Base-by-base conservation (phyloP, 164 flowering plant species). In the Tinospora cordifolia region DNA sequence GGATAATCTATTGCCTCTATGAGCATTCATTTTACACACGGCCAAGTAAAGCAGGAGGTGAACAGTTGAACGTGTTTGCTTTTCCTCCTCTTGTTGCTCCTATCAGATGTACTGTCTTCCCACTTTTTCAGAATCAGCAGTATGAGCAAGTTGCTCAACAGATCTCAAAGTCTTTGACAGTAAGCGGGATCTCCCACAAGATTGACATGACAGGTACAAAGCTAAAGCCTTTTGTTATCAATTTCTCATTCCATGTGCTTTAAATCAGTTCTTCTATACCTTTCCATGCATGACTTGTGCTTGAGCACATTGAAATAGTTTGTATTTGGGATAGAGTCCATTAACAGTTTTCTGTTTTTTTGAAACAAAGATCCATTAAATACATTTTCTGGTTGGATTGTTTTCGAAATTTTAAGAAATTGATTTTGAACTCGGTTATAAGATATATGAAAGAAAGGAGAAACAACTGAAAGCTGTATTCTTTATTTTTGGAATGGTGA, bases 21-120 rank as follows among this genome's bases (percentile, higher is more conserved):
- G 98, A 94, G 83, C 99, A 94, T 72, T 87, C 85, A 30, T 94
- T 90, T 83, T 89, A 89, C 77, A 89, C 73, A 59, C 85, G 99
- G 72, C 82, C 96, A 14, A 92, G 96, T 68, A 89, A 87, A 86
- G 92, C 77, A 59, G 98, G 99, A 22, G 97, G 90, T 78, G 99
- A 86, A 64, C 87, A 86, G 62, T 70, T 86, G 77, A 85, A 88
- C 63, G 90, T 88, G 57, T 88, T 86, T 74, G 73, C 86, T 14
- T 88, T 86, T 72, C 87, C 86, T 19, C 84, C 90, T 38, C 83
- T 84, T 22, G 90, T 88, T 15, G 90, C 92, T 0, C 90, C 92
- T 22, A 90, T 92, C 79, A 92, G 90, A 74, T 92, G 97, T 79
- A 87, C 93, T 0, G 99, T 92, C 15, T 94, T 94, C 81, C 99